Evolutionary conservation across 371 early-diverging fungal species (phyloP).

Genomic region (Nematocida parisii): DNA sequence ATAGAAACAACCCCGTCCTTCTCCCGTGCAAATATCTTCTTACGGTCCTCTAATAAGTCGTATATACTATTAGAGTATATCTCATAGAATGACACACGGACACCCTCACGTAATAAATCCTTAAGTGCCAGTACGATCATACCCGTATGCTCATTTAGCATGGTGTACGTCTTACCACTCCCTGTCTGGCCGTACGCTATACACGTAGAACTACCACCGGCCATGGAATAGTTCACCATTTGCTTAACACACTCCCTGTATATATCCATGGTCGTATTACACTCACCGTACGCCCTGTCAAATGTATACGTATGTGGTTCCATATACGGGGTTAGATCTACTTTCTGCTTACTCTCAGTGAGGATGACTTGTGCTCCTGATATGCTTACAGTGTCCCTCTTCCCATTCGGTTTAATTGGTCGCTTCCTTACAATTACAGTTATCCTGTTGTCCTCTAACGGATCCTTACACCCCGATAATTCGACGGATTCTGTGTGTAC

Average conservation of each 20-base stretch:
- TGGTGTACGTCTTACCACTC: constrained; percentile 94
- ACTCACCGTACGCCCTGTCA: constrained; percentile 86
- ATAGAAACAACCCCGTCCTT: constrained; percentile 59
- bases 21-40: constrained; percentile 61
- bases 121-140: constrained; percentile 82
- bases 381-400: constrained; percentile 48
- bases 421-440: constrained; percentile 64
- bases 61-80: constrained; percentile 82
- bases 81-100: constrained; percentile 80
- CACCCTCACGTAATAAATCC: constrained; percentile 79
- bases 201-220: constrained; percentile 74
- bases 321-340: constrained; percentile 82
- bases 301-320: constrained; percentile 87
- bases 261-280: constrained; percentile 77
- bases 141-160: constrained; percentile 71
- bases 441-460: constrained; percentile 36
- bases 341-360: constrained; percentile 73
- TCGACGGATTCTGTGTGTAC: background rate
- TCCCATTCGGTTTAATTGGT: constrained; percentile 43
- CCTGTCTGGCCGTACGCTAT: constrained; percentile 98
- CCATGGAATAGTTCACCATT: constrained; percentile 83
- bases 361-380: constrained; percentile 49
- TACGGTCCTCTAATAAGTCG: constrained; percentile 74
- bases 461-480: background rate
- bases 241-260: constrained; percentile 83